Percentiles rank a stretch among this genome's conserved stretches.
phyloP scores from a whole-genome alignment of 2,329 filamentous ascomycete species.

The Graphilbum fragrans region DNA sequence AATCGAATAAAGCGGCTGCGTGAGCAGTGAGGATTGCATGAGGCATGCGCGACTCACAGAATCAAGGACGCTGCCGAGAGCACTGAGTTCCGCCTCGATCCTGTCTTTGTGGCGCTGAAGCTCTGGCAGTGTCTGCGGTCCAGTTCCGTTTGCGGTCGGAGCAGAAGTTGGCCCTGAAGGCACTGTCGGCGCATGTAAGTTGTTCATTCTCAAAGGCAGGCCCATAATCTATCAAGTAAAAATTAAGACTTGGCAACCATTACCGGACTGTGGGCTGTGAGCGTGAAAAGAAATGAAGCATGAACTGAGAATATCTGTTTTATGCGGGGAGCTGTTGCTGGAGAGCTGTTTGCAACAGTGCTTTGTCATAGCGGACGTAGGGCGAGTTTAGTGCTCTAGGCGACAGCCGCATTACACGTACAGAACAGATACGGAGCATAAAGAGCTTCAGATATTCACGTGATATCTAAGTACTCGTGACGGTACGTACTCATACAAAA shows the following conservation, averaged over 20 bases:
- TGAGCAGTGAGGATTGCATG: background rate
- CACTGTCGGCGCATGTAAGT: constrained; percentile 45
- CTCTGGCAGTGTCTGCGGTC: constrained; percentile 60
- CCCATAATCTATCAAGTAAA: constrained; percentile 13
- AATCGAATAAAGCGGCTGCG: too few relatives aligned
- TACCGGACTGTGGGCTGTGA: background rate
- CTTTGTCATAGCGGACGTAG: too few relatives aligned
- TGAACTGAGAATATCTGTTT: background rate
- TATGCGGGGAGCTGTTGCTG: background rate
- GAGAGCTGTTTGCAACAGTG: too few relatives aligned
- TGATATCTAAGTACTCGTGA: too few relatives aligned
- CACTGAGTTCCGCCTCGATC: constrained; percentile 76
- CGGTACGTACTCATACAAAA: too few relatives aligned
- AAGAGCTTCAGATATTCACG: too few relatives aligned
- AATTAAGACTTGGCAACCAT: background rate
- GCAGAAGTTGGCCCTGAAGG: constrained; percentile 65
- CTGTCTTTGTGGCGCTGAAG: constrained; percentile 75
- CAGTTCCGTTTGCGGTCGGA: constrained; percentile 45
- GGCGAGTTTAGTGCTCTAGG: too few relatives aligned
- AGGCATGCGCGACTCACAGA: constrained; percentile 47
- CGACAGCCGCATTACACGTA: too few relatives aligned
- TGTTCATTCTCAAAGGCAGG: constrained; percentile 35
- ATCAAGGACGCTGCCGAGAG: constrained; percentile 74
- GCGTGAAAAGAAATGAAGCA: background rate
- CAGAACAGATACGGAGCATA: too few relatives aligned